Evolutionary conservation across 1,284 basidiomycete species (phyloP), one percentile per base, ranked within the genome.

Genomic region (Volvariella volvacea): DNA sequence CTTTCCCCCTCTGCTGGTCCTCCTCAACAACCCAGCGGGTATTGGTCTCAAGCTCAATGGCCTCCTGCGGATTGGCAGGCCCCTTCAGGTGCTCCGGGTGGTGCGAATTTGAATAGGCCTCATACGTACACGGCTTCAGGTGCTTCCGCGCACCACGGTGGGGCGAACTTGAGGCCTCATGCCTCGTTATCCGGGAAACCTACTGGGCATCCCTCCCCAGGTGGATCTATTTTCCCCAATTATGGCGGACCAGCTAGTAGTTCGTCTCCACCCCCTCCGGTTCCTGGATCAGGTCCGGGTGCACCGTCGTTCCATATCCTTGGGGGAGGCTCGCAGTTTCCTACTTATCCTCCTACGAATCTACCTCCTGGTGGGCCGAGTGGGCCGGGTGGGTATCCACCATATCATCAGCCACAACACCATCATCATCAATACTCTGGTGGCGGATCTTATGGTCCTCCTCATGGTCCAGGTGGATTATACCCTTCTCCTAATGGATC

Each of bases 51-150:
- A 46, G 56, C 58, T 3, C 66, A 67, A 42, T 74, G 73, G 73
- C 71, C 74, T 28, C 71, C 74, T 36, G 52, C 66, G 6, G 70
- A 75, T 37, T 76, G 74, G 73, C 57, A 52, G 22, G 46, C 55
- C 10, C 38, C 46, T 20, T 16, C 43, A 47, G 32, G 10, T 31
- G 19, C 30, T 12, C 19, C 32, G 17, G 14, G 30, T 14, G 41
- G 19, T 17, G 28, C 19, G 2, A 15, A 4, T 40, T 21, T 16
- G 6, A 7, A 14, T 16, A 32, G 17, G 21, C 31, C 42, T 44
- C 34, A 37, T 25, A 22, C 42, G 34, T 38, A 36, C 22, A 9
- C 19, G n/a, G 19, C 42, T 20, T 22, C 34, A 43, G 43, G 28
- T 39, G 34, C 36, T 15, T 7, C 10, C 22, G 6, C 19, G 2